These are phyloP conservation scores for Termitomyces sp. DNA, from an alignment of 768 basidiomycete genomes.

Conservation along the genomic window DNA sequence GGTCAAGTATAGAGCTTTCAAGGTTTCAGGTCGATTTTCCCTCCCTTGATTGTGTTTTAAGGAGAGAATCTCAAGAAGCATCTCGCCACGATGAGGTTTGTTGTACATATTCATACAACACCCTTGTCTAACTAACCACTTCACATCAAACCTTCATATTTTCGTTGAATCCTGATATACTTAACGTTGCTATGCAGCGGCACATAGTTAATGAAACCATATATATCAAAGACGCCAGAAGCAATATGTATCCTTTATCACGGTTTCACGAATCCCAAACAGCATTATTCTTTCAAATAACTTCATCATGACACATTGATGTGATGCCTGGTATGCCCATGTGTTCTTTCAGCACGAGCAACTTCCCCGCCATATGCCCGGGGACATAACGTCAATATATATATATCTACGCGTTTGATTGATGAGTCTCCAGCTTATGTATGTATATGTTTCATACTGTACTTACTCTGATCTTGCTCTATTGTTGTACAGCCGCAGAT, in stretches of 20 bases:
- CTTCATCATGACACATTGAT: background rate
- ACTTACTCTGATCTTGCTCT: background rate
- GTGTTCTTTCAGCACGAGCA: background rate
- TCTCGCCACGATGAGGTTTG: background rate
- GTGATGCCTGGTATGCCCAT: background rate
- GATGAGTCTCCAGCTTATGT: background rate
- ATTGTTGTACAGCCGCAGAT: background rate
- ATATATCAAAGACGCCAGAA: background rate
- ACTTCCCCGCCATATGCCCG: background rate
- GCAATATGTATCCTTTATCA: background rate
- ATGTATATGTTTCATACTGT: background rate
- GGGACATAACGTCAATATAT: background rate
- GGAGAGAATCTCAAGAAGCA: background rate
- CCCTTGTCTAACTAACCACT: background rate
- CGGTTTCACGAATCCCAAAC: background rate
- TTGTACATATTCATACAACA: background rate
- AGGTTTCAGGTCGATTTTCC: background rate
- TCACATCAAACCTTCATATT: background rate
- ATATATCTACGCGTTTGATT: background rate
- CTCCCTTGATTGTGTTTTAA: background rate
- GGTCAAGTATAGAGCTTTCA: background rate
- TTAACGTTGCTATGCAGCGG: background rate
- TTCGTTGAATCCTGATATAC: background rate
- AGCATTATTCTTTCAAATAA: background rate
- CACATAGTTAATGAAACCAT: background rate